Evolutionary conservation across 441 rosid genomes (phyloP).

Genomic region (Populus tomentosa): DNA sequence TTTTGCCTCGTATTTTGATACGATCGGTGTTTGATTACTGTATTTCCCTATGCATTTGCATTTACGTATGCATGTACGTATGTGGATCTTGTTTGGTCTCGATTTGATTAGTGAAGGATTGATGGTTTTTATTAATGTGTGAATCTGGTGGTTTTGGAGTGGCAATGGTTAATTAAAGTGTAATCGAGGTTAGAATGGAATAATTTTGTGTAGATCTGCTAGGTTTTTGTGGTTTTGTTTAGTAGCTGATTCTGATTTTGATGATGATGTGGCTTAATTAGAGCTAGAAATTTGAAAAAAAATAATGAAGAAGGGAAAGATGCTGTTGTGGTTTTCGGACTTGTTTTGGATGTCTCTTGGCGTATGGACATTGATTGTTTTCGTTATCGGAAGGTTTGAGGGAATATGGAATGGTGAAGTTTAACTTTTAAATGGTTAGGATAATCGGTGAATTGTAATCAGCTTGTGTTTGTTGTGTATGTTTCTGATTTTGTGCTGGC

Average conservation of each 20-base stretch:
- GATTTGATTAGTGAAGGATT: background rate
- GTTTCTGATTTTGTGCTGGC: background rate
- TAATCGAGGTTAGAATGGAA: background rate
- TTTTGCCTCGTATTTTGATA: background rate
- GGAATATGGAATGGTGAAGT: background rate
- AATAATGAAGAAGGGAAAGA: too few species aligned
- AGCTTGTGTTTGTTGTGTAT: background rate
- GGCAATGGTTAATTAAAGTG: background rate
- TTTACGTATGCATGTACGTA: background rate
- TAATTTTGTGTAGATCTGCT: background rate
- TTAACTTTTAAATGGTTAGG: background rate
- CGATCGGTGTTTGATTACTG: background rate
- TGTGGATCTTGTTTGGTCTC: background rate
- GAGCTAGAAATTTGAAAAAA: too few species aligned
- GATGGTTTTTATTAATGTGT: background rate
- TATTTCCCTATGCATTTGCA: background rate
- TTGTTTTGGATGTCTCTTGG: background rate
- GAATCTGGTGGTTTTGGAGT: slow-evolving; percentile 5
- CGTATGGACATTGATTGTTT: background rate
- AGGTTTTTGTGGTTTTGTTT: background rate
- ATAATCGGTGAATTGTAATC: background rate
- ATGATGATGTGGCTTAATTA: background rate
- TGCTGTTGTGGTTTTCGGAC: too few species aligned
- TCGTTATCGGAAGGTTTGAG: background rate
- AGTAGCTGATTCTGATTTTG: background rate